A percentile compares a stretch with the other conserved stretches of the same genome.
phyloP scores from a whole-genome alignment of 106 monocot species.

The Xerophyta viscosa region DNA sequence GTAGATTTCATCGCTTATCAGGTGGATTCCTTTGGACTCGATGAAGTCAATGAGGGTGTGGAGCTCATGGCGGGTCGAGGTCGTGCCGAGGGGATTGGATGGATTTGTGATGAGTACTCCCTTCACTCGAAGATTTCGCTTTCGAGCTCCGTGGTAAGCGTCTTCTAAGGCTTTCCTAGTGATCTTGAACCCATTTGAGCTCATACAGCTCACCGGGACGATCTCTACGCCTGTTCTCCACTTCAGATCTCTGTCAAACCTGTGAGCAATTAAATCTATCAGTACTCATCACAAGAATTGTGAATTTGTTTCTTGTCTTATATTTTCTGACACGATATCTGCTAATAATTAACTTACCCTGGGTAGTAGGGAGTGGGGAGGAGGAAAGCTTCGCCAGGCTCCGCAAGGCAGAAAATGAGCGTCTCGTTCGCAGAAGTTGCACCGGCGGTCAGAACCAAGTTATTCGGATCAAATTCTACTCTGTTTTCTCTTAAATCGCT shows the following conservation, averaged over 20 bases:
- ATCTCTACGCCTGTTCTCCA: conserved; percentile 63
- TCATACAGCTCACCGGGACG: conserved; percentile 36
- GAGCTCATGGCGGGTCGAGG: conserved; percentile 29
- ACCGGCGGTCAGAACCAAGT: conserved; percentile 56
- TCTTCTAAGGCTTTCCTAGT: conserved; percentile 25
- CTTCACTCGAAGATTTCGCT: conserved; percentile 25
- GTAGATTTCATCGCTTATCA: conserved; percentile 77
- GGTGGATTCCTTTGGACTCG: conserved; percentile 32
- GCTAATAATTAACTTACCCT: no score
- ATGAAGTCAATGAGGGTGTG: conserved; percentile 34
- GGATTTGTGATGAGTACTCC: conserved; percentile 74
- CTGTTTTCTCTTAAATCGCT: conserved; percentile 18
- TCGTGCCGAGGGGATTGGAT: conserved; percentile 65
- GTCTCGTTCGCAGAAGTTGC: conserved; percentile 71
- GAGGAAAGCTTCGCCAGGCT: conserved; percentile 70
- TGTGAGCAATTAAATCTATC: conserved; percentile 8
- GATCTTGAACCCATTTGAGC: conserved; percentile 44
- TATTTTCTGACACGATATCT: no score
- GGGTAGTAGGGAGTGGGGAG: conserved; percentile 69
- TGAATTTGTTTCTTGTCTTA: no score
- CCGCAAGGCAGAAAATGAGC: conserved; percentile 63
- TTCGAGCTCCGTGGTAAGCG: conserved; percentile 23
- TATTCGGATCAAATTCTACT: conserved; percentile 26
- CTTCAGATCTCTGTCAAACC: conserved; percentile 58
- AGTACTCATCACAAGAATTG: no score